Conservation (phyloP, 768 basidiomycete genomes). For the Mycena amicta region DNA sequence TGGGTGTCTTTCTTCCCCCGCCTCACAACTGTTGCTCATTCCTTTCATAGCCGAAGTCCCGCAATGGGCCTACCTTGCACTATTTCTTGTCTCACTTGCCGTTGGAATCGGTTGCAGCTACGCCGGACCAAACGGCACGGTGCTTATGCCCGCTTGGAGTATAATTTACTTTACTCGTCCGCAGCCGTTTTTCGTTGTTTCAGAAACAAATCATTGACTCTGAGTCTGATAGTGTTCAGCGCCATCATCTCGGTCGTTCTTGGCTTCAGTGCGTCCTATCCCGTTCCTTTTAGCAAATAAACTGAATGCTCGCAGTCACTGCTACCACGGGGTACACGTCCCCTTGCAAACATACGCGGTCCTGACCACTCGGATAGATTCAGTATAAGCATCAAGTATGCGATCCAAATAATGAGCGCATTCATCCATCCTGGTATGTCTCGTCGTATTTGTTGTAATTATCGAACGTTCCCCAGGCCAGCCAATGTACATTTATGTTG, state of each 20-base stretch:
- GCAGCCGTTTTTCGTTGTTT: no score
- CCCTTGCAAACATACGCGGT: no score
- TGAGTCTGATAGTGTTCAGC: slow-evolving; percentile 25
- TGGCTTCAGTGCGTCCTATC: slow-evolving; percentile 41
- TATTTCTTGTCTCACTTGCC: slow-evolving; percentile 48
- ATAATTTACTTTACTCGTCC: slow-evolving; percentile 51
- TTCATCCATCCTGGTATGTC: no score
- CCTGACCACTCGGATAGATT: no score
- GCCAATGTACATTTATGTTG: no score
- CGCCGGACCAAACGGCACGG: slow-evolving; percentile 37
- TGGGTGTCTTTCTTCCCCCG: slow-evolving; percentile 12
- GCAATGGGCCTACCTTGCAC: slow-evolving; percentile 49
- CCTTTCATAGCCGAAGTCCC: slow-evolving; percentile 44
- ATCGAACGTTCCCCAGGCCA: no score
- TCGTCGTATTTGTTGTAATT: no score
- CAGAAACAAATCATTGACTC: slow-evolving; percentile 1
- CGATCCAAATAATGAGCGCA: slow-evolving; percentile 52
- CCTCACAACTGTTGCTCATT: background rate
- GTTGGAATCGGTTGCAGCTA: slow-evolving; percentile 53
- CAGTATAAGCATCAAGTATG: slow-evolving; percentile 50
- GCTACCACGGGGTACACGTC: slow-evolving; percentile 42
- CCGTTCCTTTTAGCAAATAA: background rate
- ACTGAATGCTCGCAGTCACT: slow-evolving; percentile 29
- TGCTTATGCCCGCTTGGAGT: slow-evolving; percentile 58
- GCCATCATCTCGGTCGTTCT: slow-evolving; percentile 41